Evolutionary conservation across 176 grass and related monocot species (phyloP).

Genomic region (Ensete glaucum): DNA sequence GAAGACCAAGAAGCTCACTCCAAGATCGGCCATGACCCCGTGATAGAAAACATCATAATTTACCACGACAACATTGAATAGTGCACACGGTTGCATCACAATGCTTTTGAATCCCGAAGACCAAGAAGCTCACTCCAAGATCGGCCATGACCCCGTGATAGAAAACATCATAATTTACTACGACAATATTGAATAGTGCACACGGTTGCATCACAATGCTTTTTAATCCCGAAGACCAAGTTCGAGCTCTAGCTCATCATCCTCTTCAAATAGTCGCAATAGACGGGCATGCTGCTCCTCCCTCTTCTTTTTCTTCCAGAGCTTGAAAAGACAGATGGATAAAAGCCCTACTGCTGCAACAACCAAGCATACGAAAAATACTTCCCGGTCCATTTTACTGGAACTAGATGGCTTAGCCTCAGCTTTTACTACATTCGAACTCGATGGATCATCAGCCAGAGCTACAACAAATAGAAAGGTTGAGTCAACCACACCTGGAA

Average conservation of each 20-base stretch:
- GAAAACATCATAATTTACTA: no score
- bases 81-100: no score
- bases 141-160: no score
- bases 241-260: constrained; percentile 17
- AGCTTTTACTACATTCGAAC: neutral
- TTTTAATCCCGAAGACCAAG: constrained; percentile 10
- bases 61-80: no score
- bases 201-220: no score
- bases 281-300: constrained; percentile 15
- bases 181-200: no score
- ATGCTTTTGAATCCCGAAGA: no score
- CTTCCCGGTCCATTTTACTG: neutral
- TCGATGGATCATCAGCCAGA: constrained; percentile 4
- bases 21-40: no score
- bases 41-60: no score
- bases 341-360: neutral
- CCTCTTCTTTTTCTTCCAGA: constrained; percentile 16
- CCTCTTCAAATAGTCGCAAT: constrained; percentile 15
- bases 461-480: neutral
- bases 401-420: neutral
- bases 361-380: constrained; percentile 1
- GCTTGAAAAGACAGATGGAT: constrained; percentile 5
- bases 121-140: no score
- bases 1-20: no score
- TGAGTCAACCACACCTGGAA: neutral